These are phyloP conservation scores for Thymus mandschuricus DNA, from an alignment of 257 asterid genomes.

Conservation along the genomic window DNA sequence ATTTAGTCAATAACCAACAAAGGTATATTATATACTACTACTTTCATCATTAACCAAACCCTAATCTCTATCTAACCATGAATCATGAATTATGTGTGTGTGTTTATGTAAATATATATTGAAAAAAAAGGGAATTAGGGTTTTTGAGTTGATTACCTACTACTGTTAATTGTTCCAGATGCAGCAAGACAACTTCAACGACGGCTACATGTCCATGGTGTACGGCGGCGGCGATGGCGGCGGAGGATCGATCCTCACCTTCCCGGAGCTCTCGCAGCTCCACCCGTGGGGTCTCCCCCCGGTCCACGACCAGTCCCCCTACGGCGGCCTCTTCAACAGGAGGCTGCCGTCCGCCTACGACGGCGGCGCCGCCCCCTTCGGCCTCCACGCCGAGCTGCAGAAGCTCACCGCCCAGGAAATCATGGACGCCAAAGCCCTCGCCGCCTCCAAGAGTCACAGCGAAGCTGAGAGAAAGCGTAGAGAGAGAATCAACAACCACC, in stretches of 20 bases:
- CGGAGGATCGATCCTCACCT: constrained; percentile 45
- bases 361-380: constrained; percentile 57
- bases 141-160: constrained; percentile 28
- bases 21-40: not conserved
- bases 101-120: not conserved
- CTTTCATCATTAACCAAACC: constrained; percentile 28
- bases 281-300: constrained; percentile 69
- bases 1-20: constrained; percentile 9
- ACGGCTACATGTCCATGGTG: constrained; percentile 22
- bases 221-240: constrained; percentile 37
- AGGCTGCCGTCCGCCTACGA: constrained; percentile 37
- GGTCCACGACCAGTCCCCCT: constrained; percentile 42
- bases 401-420: constrained; percentile 91
- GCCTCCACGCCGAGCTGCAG: constrained; percentile 87
- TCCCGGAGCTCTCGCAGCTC: constrained; percentile 55
- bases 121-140: constrained; percentile 2
- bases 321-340: constrained; percentile 49
- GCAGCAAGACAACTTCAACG: constrained; percentile 41
- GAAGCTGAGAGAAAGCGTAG: constrained; percentile 95
- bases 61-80: constrained; percentile 15
- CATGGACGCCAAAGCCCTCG: constrained; percentile 95
- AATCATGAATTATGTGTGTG: not conserved
- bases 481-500: constrained; percentile 89
- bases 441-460: constrained; percentile 94
- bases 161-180: constrained; percentile 32